Evolutionary conservation across 2,329 filamentous ascomycete species (phyloP).

Genomic region (Colletotrichum nymphaeae): DNA sequence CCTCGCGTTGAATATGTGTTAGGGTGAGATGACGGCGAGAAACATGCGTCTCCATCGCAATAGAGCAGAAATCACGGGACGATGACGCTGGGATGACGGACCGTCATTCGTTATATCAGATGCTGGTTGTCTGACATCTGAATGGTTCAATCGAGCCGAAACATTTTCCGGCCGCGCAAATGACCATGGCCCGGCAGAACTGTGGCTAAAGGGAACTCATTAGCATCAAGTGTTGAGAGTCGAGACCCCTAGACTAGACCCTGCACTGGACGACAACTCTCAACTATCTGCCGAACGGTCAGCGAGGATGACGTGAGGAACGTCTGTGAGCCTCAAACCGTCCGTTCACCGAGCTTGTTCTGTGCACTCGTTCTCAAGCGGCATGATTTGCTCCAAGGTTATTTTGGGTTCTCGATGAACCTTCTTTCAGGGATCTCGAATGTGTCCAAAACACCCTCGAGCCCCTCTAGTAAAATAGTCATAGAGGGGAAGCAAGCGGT

Average conservation of each 20-base stretch:
- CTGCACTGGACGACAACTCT: slow-evolving; percentile 7
- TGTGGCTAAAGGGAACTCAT: neutral
- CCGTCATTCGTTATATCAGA: neutral
- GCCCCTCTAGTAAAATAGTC: neutral
- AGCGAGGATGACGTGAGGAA: neutral
- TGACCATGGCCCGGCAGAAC: neutral
- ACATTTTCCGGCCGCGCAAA: neutral
- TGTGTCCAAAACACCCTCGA: slow-evolving; percentile 18
- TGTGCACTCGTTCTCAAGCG: neutral
- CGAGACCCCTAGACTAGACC: slow-evolving; percentile 19
- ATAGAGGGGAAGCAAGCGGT: neutral
- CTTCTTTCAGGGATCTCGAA: slow-evolving; percentile 17
- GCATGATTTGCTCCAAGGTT: slow-evolving; percentile 1
- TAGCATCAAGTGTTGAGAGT: neutral
- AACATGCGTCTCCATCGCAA: neutral
- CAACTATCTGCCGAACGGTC: slow-evolving; percentile 4
- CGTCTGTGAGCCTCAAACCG: slow-evolving; percentile 21
- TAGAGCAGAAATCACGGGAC: too few species aligned
- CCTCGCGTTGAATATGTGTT: neutral
- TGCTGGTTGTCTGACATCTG: neutral
- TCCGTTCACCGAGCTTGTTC: neutral
- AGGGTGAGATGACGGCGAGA: neutral
- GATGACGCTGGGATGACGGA: neutral
- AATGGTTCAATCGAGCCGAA: neutral
- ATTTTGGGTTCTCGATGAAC: slow-evolving; percentile 19